Evolutionary conservation across 2,329 filamentous ascomycete species (phyloP), one percentile per base, ranked within the genome.

Genomic region (Colletotrichum sp.): DNA sequence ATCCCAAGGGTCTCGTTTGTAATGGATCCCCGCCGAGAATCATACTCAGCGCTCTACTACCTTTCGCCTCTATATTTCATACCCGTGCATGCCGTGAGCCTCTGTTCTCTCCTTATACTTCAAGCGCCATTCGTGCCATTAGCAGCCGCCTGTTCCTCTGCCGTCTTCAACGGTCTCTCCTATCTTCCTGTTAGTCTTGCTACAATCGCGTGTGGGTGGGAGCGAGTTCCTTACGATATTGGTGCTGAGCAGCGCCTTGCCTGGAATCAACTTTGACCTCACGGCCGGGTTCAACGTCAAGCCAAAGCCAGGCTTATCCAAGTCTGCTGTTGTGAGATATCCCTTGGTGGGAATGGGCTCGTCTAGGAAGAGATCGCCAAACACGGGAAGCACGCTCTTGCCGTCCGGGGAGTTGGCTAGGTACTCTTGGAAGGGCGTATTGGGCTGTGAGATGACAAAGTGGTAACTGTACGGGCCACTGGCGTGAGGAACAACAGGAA

Each of bases 391-490:
- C 21, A 98, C 96, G 75, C 92, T 95, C 87, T 95, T 94, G 63
- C 96, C 96, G 79, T 98, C 95, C 1, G 95, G 91, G 3, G 95
- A 98, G 86, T 98, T 98, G 78, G 96, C 96, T 29, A 98, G 90
- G 81, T 98, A 98, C 84, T 98, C 96, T 83, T 98, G 96, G 89
- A 98, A 98, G 7, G 96, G 96, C 16, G 93, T 94, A 86, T 98
- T 98, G 76, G 94, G 91, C 84, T 98, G 96, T 58, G 95, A 97
- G 75, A 98, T 93, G 77, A 98, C 96, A 81, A 97, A 98, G 85
- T 98, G 96, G 85, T 98, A 98, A 80, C 94, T 97, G 86, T 98
- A 98, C 5, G 96, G 94, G 2, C 96, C 96, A 75, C 94, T 97
- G 58, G 96, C 96, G 81, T 98, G 96, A n/a, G 96, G 96, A 16